Percentiles rank a stretch among this genome's conserved stretches.
Conservation (phyloP, 441 rosid genomes). For the Pelargonium australe region DNA sequence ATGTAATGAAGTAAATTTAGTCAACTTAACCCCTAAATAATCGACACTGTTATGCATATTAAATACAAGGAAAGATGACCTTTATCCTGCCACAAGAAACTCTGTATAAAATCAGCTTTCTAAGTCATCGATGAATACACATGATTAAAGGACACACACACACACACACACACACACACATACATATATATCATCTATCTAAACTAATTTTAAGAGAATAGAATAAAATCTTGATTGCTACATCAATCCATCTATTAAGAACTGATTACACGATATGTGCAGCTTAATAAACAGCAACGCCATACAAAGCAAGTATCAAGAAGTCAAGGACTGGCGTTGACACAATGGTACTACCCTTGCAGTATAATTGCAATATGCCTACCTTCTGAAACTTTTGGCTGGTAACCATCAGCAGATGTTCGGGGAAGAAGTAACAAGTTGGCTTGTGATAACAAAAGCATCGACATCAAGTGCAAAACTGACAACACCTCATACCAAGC, state of each 20-base stretch:
- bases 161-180: too few relatives aligned
- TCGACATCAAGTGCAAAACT: constrained; percentile 96
- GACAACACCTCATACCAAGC: constrained; percentile 95
- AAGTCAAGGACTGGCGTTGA: neutral
- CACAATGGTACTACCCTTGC: neutral
- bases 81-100: neutral
- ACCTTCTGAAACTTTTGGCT: constrained; percentile 88
- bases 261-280: neutral
- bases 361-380: neutral
- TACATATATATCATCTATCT: too few relatives aligned
- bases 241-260: too few relatives aligned
- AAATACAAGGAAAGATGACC: neutral
- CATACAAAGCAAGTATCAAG: neutral
- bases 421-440: constrained; percentile 86
- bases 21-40: neutral
- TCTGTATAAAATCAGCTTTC: neutral
- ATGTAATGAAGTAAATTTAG: neutral
- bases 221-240: too few relatives aligned
- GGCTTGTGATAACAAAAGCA: constrained; percentile 77
- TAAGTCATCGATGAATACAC: neutral
- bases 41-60: neutral
- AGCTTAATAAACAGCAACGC: constrained; percentile 4
- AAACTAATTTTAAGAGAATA: too few relatives aligned
- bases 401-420: constrained; percentile 67
- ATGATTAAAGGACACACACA: neutral